Evolutionary conservation across 2,329 filamentous ascomycete genomes (phyloP), one percentile per base, ranked within the genome.

Genomic region (Mycosphaerelloides madeirae): DNA sequence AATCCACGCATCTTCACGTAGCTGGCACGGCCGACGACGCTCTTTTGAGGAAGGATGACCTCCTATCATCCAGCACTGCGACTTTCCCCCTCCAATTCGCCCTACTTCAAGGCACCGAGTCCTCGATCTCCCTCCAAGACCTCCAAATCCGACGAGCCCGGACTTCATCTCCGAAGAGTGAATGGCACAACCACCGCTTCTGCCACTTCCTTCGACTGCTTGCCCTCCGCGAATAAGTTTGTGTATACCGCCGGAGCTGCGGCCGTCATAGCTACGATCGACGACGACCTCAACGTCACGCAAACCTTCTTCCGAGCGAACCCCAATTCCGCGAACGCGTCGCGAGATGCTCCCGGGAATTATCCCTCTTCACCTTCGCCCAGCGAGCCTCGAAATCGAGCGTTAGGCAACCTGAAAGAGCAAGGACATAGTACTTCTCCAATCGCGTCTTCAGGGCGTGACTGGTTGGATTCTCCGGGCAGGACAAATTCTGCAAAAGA

Each of bases 201-300:
- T 3, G 84, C 88, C 31, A 90, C 85, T 62, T 88, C 87, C 51
- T 95, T 98, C 66, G 89, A 94, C 63, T 83, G 80, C 52, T 81
- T 91, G 48, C 74, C 84, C 31, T 79, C 83, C 11, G 83, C 78
- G 41, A 72, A 71, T 44, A 75, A 75, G 39, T 95, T 97, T 67
- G 89, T 89, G 43, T 93, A 95, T 65, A 90, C 89, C 52, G 91
- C 93, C 7, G 93, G 93, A 43, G 93, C 89, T 8, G 88, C 91
- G 33, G 91, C 88, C n/a, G 87, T 98, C 0, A 80, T 97, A 14
- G 87, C 90, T 6, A 83, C 86, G 55, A 75, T 96, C 41, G 80
- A 87, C 52, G 79, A 81, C 40, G 75, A 85, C 25, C 61, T 76
- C 50, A 66, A 72, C 47, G 68, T 83, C 59, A 78, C 77, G 1